Conservation (phyloP, 139 green algal species). For the Coelastrella sp. region DNA sequence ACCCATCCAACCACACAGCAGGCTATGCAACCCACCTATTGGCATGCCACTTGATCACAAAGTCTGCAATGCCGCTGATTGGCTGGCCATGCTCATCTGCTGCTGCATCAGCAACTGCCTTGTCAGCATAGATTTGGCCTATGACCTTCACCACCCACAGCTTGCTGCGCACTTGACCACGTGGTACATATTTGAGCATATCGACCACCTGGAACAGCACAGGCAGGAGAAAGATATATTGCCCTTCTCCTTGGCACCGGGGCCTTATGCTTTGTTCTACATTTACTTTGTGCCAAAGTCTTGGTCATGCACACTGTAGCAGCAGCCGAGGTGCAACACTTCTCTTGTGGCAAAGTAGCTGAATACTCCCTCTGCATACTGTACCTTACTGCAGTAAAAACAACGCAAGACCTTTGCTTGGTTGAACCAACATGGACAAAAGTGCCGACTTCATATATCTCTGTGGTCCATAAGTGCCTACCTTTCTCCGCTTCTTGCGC, state of each 20-base stretch:
- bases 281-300: too few relatives aligned
- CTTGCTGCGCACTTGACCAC: not conserved
- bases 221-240: not conserved
- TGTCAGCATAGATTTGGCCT: conserved; percentile 32
- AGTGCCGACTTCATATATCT: too few relatives aligned
- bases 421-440: too few relatives aligned
- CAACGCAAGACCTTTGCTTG: too few relatives aligned
- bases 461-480: not conserved
- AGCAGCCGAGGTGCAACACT: not conserved
- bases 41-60: conserved; percentile 12
- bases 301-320: too few relatives aligned
- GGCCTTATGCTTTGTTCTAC: too few relatives aligned
- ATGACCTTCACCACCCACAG: conserved; percentile 37
- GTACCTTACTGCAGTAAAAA: too few relatives aligned
- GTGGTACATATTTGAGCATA: not conserved
- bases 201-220: conserved; percentile 8
- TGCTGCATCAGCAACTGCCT: conserved; percentile 39
- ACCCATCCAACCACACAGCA: too few relatives aligned
- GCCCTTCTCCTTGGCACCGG: too few relatives aligned
- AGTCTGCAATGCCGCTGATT: not conserved
- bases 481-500: not conserved
- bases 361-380: too few relatives aligned
- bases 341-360: too few relatives aligned
- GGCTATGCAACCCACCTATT: not conserved
- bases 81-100: conserved; percentile 8